Evolutionary conservation across 768 basidiomycete species (phyloP), one percentile per base, ranked within the genome.

Genomic region (Pleurotus cornucopiae): DNA sequence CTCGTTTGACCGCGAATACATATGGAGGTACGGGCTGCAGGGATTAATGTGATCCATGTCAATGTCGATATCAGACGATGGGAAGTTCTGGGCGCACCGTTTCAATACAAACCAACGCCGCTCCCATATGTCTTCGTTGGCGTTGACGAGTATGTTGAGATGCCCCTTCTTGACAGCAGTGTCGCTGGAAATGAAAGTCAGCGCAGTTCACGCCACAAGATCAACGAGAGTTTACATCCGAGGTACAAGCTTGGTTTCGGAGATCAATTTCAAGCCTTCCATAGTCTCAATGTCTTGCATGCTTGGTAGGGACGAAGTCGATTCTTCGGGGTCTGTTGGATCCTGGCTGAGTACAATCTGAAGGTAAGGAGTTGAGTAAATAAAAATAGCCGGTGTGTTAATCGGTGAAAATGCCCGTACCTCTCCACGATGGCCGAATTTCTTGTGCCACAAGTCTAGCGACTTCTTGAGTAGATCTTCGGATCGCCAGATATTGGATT

Each of bases 1-100:
- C 67, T 97, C 93, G 61, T 85, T 86, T 5, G 89, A 89, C 60
- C 85, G 85, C n/a, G 80, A 76, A 71, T 94, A 97, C 54, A 97
- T 75, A 61, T 93, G 85, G 5, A 98, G 79, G 70, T 97, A 95
- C 0, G 96, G 96, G 62, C 96, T 95, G 59, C 0, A 47, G 51
- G 14, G 20, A 44, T 46, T 30, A 51, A 11, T 30, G 40, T 46
- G n/a, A 61, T 23, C 18, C 41, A n/a, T 38, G 48, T 11, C 18
- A 45, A n/a, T 38, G 46, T 11, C 51, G 55, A 26, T 55, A n/a
- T 48, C 53, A 20, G 60, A 37, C 57, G 55, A 16, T 49, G 54
- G 57, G 38, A 53, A 56, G 43, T 18, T 30, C 37, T 39, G 21
- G 53, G 25, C 63, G 59, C 62, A 94, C 94, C 94, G 83, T 67